Evolutionary conservation across 192 early-diverging fungal species (phyloP).

Genomic region (Haplosporangium gracile): DNA sequence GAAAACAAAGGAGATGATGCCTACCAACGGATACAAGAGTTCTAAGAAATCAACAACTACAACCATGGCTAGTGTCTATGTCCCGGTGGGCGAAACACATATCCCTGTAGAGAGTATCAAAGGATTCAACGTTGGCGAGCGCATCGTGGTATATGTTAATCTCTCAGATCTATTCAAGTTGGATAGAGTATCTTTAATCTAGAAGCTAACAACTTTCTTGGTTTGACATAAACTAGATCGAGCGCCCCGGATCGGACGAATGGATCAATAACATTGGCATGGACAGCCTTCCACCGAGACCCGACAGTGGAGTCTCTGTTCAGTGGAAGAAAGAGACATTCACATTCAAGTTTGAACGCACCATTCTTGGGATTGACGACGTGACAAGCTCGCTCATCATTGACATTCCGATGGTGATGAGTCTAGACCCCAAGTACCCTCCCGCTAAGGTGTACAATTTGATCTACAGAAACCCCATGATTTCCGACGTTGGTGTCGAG

Average conservation of each 20-base stretch:
- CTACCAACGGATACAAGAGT: conserved; percentile 18
- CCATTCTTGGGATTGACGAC: conserved; percentile 9
- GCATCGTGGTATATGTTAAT: conserved; percentile 11
- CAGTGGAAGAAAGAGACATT: conserved; percentile 18
- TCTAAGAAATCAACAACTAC: background rate
- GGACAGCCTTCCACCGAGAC: conserved; percentile 9
- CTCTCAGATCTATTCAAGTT: background rate
- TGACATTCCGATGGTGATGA: conserved; percentile 30
- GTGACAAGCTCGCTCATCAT: background rate
- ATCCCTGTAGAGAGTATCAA: conserved; percentile 4
- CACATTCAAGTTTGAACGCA: conserved; percentile 25
- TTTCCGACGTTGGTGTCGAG: conserved; percentile 22
- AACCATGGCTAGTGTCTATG: background rate
- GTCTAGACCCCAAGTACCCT: conserved; percentile 19
- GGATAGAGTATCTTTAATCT: background rate
- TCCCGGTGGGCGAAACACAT: conserved; percentile 24
- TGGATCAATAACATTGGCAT: conserved; percentile 31
- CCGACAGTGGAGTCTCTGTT: conserved; percentile 6
- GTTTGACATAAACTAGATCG: background rate
- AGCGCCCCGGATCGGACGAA: conserved; percentile 21
- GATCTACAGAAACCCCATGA: conserved; percentile 10
- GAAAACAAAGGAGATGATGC: conserved; percentile 25
- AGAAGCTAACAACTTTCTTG: background rate
- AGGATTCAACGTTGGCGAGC: conserved; percentile 5
- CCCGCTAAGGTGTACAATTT: conserved; percentile 14